Base-by-base conservation (phyloP, 345 rosid species). In the Salix arbutifolia region DNA sequence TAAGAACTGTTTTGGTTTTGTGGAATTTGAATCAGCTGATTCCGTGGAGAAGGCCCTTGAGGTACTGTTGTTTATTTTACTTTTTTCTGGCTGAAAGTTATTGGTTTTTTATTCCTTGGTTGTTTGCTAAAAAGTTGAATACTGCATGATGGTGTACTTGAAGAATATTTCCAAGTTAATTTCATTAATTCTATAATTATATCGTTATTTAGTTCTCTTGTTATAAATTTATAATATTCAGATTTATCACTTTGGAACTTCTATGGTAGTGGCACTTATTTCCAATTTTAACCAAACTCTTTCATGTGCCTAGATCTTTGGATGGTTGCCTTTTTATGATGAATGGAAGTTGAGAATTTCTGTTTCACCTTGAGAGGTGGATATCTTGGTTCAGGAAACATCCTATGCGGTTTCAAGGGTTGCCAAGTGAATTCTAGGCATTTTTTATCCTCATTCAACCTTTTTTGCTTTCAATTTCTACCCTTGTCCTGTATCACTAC, bases 1-100 rank as follows among this genome's bases (percentile, higher is more conserved):
- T 71, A 52, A 81, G 84, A 73, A 87, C 73, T 92, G 95, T 73
- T 94, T 89, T 38, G 98, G 95, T 28, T 94, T 94, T 74, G 95
- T 94, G 65, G 94, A 94, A 70, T 94, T 85, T 44, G 95, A 91
- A 73, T 78, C 95, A 71, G 86, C 84, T 82, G 81, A 84, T 79
- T 85, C 97, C 6, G 80, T 89, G 89, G 86, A 81, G 74, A 79
- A 76, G 65, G 98, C 94, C 38, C 78, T 90, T 78, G 72, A 83
- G 97, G 98, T 92, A 82, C 8, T 44, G 21, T 61, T 61, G 25
- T 69, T 65, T 16, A 17, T 38, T 33, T 2, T 10, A 11, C 52
- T n/a, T 44, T 9, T 6, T 19, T 17, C 26, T 30, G 25, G 18
- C 17, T 26, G 12, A 12, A 16, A 37, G 16, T 11, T 17, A 25